Conservation (phyloP, 352 stramenopile species). For the Pythium utonaiense region DNA sequence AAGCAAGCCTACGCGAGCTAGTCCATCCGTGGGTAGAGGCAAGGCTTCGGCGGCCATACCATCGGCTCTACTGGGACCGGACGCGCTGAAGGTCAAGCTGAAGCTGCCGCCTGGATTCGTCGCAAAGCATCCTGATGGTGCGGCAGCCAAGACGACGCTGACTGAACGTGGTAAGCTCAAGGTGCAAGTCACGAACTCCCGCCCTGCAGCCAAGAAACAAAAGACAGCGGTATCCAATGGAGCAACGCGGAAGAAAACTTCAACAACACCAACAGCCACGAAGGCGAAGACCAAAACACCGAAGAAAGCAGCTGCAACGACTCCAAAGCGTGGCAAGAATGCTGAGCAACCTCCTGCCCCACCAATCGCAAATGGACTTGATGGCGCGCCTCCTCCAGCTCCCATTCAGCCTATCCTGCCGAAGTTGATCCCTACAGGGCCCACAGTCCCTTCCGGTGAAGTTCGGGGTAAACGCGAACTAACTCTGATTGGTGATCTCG, state of each 20-base stretch:
- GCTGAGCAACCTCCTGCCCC: not conserved
- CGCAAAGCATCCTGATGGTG: constrained; percentile 23
- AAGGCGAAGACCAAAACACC: constrained; percentile 4
- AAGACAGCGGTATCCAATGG: constrained; percentile 21
- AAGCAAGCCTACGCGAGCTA: constrained; percentile 15
- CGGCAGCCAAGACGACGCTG: constrained; percentile 11
- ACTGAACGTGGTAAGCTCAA: constrained; percentile 33
- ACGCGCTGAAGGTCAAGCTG: constrained; percentile 27
- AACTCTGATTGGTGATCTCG: constrained; percentile 33
- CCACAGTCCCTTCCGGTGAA: constrained; percentile 53
- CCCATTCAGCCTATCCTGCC: constrained; percentile 33
- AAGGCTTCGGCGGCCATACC: constrained; percentile 6
- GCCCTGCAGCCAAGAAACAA: constrained; percentile 32
- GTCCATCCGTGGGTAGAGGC: constrained; percentile 15
- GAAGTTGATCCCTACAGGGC: constrained; percentile 58
- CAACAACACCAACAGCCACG: not conserved
- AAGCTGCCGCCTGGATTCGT: constrained; percentile 28
- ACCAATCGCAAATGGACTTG: not conserved
- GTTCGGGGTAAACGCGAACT: constrained; percentile 60
- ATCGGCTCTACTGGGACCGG: constrained; percentile 1
- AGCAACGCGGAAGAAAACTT: constrained; percentile 18
- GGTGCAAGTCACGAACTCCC: constrained; percentile 41
- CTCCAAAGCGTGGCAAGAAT: constrained; percentile 13
- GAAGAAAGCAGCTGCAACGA: constrained; percentile 5
- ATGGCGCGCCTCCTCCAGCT: not conserved